These are phyloP conservation scores for Camelina neglecta DNA, from an alignment of 345 rosid genomes.

Conservation along the genomic window DNA sequence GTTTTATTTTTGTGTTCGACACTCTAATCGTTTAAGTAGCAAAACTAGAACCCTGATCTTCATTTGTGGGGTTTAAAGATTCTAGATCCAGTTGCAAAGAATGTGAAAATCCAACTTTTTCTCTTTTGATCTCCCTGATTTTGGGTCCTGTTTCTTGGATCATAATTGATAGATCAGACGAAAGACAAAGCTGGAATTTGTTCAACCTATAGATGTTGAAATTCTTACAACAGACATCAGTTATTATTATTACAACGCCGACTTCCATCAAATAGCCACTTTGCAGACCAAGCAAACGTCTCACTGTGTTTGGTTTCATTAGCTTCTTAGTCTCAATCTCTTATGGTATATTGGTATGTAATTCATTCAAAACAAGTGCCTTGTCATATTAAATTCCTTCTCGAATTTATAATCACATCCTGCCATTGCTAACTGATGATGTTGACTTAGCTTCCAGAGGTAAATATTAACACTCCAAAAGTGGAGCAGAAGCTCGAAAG, in stretches of 20 bases:
- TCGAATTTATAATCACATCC: background rate
- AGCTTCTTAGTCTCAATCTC: background rate
- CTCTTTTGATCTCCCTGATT: slow-evolving; percentile 5
- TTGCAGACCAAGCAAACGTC: background rate
- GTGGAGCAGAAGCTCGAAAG: background rate
- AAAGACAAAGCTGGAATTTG: background rate
- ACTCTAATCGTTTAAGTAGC: background rate
- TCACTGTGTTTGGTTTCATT: background rate
- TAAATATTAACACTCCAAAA: background rate
- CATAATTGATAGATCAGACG: background rate
- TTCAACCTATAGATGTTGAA: background rate
- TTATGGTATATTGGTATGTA: background rate
- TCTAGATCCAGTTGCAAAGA: slow-evolving; percentile 12
- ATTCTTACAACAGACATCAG: background rate
- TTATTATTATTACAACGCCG: background rate
- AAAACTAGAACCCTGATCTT: slow-evolving; percentile 24
- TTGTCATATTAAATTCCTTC: background rate
- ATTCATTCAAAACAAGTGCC: background rate
- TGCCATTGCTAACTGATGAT: background rate
- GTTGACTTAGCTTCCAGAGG: background rate
- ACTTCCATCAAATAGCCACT: background rate
- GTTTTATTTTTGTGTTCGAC: slow-evolving; percentile 1
- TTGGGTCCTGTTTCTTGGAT: background rate
- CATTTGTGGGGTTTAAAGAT: slow-evolving; percentile 3
- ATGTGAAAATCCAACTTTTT: slow-evolving; percentile 1